Conservation (phyloP, 768 basidiomycete genomes). For the Russula vinacea region DNA sequence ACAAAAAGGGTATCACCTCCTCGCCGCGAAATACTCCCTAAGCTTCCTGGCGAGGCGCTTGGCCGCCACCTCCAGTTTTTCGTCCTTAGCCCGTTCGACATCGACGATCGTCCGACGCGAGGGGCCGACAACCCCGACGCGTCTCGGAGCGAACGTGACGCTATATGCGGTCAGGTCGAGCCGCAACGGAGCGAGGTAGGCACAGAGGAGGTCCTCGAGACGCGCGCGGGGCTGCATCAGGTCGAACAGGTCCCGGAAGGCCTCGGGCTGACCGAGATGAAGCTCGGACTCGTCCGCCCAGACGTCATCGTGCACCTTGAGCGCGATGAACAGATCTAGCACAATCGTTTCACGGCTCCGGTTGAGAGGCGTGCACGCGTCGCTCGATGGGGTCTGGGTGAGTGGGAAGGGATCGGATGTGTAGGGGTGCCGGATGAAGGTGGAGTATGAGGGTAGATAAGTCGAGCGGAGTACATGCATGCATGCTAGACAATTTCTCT, state of each 20-base stretch:
- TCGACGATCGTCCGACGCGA: slow-evolving; percentile 28
- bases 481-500: slow-evolving; percentile 46
- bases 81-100: slow-evolving; percentile 28
- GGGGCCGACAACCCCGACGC: slow-evolving; percentile 20
- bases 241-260: slow-evolving; percentile 77
- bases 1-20: slow-evolving; percentile 1
- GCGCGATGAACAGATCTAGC: slow-evolving; percentile 74
- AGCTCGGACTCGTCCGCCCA: slow-evolving; percentile 70
- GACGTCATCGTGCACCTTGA: slow-evolving; percentile 78
- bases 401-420: slow-evolving; percentile 71
- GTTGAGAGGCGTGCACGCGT: slow-evolving; percentile 38
- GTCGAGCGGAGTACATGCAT: slow-evolving; percentile 80
- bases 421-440: slow-evolving; percentile 64
- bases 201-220: slow-evolving; percentile 67
- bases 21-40: slow-evolving; percentile 14
- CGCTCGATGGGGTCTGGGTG: slow-evolving; percentile 16
- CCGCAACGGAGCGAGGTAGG: slow-evolving; percentile 43
- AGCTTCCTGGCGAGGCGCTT: slow-evolving; percentile 28
- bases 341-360: slow-evolving; percentile 70
- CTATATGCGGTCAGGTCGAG: slow-evolving; percentile 31
- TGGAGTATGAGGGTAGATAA: slow-evolving; percentile 63
- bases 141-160: slow-evolving; percentile 18
- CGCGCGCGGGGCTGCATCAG: slow-evolving; percentile 69
- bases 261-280: slow-evolving; percentile 71
- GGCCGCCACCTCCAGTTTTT: slow-evolving; percentile 31